phyloP scores from a whole-genome alignment of 805 yeast genomes.

The Metschnikowia sp. region DNA sequence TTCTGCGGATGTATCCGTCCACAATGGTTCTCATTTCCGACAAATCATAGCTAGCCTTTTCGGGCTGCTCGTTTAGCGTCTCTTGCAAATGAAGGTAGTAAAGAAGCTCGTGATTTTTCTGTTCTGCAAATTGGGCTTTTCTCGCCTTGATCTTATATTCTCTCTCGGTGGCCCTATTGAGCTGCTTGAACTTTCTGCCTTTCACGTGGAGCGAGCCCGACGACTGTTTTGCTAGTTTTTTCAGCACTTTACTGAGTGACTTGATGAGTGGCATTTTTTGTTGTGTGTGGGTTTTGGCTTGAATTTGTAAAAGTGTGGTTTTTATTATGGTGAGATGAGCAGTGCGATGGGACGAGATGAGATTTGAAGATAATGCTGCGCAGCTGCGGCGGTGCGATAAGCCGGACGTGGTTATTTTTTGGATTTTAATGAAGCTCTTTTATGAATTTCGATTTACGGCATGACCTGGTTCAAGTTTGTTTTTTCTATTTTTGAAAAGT shows the following conservation, averaged over 20 bases:
- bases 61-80: slow-evolving; percentile 28
- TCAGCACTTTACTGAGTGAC: slow-evolving; percentile 61
- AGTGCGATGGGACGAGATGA: background rate
- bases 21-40: slow-evolving; percentile 62
- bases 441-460: no score
- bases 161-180: slow-evolving; percentile 83
- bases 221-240: slow-evolving; percentile 48
- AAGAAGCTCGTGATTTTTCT: slow-evolving; percentile 57
- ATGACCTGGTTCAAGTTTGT: no score
- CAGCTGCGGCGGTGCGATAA: background rate
- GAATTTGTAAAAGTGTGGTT: background rate
- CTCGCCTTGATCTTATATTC: slow-evolving; percentile 64
- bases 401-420: background rate
- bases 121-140: slow-evolving; percentile 55
- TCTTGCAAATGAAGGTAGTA: slow-evolving; percentile 59
- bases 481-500: no score
- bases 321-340: background rate
- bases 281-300: background rate
- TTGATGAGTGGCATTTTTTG: slow-evolving; percentile 63
- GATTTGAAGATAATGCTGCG: no score
- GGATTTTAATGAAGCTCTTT: no score
- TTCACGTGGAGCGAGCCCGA: slow-evolving; percentile 72
- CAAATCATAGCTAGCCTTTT: slow-evolving; percentile 38
- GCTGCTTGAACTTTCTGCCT: slow-evolving; percentile 82
- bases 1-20: slow-evolving; percentile 60